Evolutionary conservation across 805 yeast genomes (phyloP), one percentile per base, ranked within the genome.

Genomic region (Citeromyces nyonsensis): DNA sequence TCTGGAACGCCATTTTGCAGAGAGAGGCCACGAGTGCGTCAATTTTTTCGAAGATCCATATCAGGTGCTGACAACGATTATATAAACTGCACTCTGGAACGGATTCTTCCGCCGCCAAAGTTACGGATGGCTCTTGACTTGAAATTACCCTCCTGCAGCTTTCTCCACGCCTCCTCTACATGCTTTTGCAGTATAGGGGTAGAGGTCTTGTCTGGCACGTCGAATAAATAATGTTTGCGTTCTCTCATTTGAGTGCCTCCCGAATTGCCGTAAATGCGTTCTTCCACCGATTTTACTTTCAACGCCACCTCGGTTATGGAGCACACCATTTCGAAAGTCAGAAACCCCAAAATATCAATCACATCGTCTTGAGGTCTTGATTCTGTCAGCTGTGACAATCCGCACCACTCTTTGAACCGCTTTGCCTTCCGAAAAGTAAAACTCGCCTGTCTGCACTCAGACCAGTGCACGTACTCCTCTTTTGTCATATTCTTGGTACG

Each of bases 401-500:
- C 94, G 11, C 94, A 88, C 98, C 98, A 91, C 45, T 91, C 98
- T 47, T 88, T 69, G 50, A 91, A 91, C 46, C 96, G 61, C 50
- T 85, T 85, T n/a, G 81, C 80, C 51, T 91, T 91, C 43, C 96
- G 67, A 46, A 85, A 91, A 1, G 98, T 91, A 51, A 91, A 91
- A 37, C 93, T 77, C 1, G 97, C 97, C 52, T 91, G 98, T 39
- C 98, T 70, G 55, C 98, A 91, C 48, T 91, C 98, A 9, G 95
- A 82, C 96, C 97, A 91, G 51, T 91, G 98, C 11, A 86, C 98
- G 47, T 91, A 91, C 49, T 91, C 98, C 45, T 91, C 95, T 47
- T 75, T 79, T 1, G 98, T 91, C 98, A 91, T 91, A 42, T 78
- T 69, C 40, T 64, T 71, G 0, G 98, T 91, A 39, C 98, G 65